Percentiles rank a stretch among this genome's conserved stretches.
These are phyloP conservation scores for Mycena albidolilacea DNA, from an alignment of 768 basidiomycete species.

Conservation along the genomic window DNA sequence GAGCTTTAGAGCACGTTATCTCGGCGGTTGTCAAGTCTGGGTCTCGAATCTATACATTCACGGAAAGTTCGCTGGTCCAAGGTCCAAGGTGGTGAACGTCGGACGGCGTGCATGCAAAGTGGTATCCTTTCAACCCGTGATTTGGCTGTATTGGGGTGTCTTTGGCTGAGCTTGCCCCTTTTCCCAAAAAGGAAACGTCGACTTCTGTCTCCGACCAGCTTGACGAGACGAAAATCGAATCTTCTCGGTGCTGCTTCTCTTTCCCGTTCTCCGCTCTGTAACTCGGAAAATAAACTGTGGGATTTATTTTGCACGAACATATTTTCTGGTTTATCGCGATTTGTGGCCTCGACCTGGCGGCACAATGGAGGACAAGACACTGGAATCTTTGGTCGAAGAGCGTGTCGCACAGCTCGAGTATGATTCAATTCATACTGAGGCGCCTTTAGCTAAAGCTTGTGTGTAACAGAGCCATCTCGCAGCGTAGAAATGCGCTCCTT, in stretches of 20 bases:
- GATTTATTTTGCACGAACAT: neutral
- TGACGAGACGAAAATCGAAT: slow-evolving; percentile 14
- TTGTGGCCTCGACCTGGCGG: slow-evolving; percentile 2
- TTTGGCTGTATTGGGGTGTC: too few relatives aligned
- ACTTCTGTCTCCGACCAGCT: neutral
- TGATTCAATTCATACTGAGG: slow-evolving; percentile 31
- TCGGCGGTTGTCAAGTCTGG: slow-evolving; percentile 62
- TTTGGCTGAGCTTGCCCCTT: neutral
- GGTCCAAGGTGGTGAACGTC: too few relatives aligned
- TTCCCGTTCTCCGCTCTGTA: slow-evolving; percentile 8
- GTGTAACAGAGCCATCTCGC: slow-evolving; percentile 67
- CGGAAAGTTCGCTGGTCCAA: too few relatives aligned
- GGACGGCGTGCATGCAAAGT: too few relatives aligned
- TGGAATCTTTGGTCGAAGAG: slow-evolving; percentile 59
- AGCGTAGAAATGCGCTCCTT: slow-evolving; percentile 79
- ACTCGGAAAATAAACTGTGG: neutral
- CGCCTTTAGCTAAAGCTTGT: slow-evolving; percentile 25
- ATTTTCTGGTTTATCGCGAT: neutral
- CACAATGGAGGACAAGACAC: slow-evolving; percentile 41
- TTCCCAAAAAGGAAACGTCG: neutral
- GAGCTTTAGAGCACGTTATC: too few relatives aligned
- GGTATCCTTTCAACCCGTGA: too few relatives aligned
- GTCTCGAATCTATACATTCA: too few relatives aligned
- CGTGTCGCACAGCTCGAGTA: slow-evolving; percentile 62
- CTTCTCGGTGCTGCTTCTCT: neutral